Conservation (phyloP, 2,329 filamentous ascomycete species). For the Beauveria sp. region DNA sequence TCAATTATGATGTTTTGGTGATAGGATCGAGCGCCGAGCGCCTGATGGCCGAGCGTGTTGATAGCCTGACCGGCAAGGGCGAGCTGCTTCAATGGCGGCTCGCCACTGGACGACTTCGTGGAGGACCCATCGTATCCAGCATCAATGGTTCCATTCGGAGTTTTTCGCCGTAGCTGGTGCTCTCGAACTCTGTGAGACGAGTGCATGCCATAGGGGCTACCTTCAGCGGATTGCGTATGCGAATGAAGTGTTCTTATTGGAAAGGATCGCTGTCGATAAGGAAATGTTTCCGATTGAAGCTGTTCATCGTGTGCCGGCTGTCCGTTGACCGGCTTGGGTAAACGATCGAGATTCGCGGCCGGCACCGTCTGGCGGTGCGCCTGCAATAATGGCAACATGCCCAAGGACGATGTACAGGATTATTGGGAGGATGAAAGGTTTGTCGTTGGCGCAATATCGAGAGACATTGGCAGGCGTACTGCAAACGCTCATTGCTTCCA, state of each 20-base stretch:
- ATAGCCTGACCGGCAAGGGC: slow-evolving; percentile 49
- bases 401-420: slow-evolving; percentile 18
- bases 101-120: slow-evolving; percentile 62
- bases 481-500: slow-evolving; percentile 10
- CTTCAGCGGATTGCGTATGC: neutral
- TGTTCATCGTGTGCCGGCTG: slow-evolving; percentile 16
- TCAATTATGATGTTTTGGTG: neutral
- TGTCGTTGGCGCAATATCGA: neutral
- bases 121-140: slow-evolving; percentile 85
- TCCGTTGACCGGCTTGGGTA: slow-evolving; percentile 15
- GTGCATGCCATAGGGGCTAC: slow-evolving; percentile 13
- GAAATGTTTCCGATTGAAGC: slow-evolving; percentile 20
- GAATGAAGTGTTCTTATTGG: slow-evolving; percentile 14
- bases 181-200: slow-evolving; percentile 38
- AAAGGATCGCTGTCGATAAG: slow-evolving; percentile 17
- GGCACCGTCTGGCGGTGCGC: slow-evolving; percentile 44
- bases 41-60: neutral
- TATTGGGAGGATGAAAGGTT: slow-evolving; percentile 4
- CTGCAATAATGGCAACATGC: slow-evolving; percentile 45
- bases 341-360: slow-evolving; percentile 30
- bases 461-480: slow-evolving; percentile 13
- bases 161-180: slow-evolving; percentile 82
- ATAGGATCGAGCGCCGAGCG: neutral
- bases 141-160: slow-evolving; percentile 85
- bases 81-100: slow-evolving; percentile 76